Conservation (phyloP, 2,329 filamentous ascomycete genomes). For the Nannizziopsis barbatae region DNA sequence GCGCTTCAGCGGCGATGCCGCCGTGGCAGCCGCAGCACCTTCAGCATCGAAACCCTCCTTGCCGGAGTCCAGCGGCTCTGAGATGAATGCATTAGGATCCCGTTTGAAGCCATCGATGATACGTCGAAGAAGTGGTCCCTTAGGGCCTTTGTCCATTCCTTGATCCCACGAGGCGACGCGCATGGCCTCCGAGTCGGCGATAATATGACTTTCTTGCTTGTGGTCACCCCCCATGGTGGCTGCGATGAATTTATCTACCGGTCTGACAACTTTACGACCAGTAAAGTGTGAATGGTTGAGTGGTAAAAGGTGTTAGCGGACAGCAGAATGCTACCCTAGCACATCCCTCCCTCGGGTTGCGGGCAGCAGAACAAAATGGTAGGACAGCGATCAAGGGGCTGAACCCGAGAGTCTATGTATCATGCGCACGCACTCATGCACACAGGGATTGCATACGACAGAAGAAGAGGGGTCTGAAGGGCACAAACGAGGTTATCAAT, state of each 20-base stretch:
- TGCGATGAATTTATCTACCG: background rate
- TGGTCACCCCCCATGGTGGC: background rate
- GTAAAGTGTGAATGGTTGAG: background rate
- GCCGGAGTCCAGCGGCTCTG: conserved; percentile 13
- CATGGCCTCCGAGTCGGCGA: conserved; percentile 9
- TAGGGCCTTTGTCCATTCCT: background rate
- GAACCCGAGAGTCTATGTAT: too few species aligned
- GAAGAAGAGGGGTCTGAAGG: too few species aligned
- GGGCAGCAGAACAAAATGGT: background rate
- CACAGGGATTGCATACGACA: too few species aligned
- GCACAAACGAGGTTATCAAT: too few species aligned
- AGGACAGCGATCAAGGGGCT: background rate
- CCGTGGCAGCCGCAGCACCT: conserved; percentile 21
- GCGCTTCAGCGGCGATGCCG: conserved; percentile 20
- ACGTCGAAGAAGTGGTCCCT: conserved; percentile 11
- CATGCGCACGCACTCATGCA: too few species aligned
- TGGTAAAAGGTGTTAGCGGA: background rate
- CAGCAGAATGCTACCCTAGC: too few species aligned
- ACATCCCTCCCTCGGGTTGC: background rate
- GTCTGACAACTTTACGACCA: background rate
- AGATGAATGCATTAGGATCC: conserved; percentile 21
- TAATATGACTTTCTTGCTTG: conserved; percentile 7
- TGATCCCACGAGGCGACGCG: conserved; percentile 8
- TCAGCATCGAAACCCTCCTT: conserved; percentile 20
- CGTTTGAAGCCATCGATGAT: conserved; percentile 23